Base-by-base conservation (phyloP, 2,329 filamentous ascomycete genomes). In the Colletotrichum salicis region DNA sequence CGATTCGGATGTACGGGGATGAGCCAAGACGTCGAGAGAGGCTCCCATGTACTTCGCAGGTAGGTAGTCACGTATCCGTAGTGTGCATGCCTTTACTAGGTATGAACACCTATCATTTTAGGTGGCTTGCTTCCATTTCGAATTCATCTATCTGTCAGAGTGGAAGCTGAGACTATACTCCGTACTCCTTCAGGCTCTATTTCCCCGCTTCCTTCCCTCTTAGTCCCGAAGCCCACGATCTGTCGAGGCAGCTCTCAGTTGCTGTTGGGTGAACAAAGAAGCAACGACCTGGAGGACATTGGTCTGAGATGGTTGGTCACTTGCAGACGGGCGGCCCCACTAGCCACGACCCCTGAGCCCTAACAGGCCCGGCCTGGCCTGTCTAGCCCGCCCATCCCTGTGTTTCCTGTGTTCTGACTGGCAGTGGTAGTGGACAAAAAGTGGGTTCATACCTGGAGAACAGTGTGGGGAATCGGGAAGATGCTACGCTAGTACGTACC, bases 401-500 rank as follows among this genome's bases (percentile, higher is more conserved):
- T 48, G 41, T 11, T n/a, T 22, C 4, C 41, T 48, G 19, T 2
- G 66, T 37, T 64, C 11, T 62, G 55, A 64, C 54, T 72, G 65
- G 65, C 65, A 64, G 59, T 71, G 35, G 55, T 55, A 64, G 22
- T 60, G 65, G 45, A 27, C 59, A 33, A 24, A 8, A 52, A 69
- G 48, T 59, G 65, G 70, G 22, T 4, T 55, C 48, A 3, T 48
- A 41, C 66, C 65, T 70, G 70, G 70, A 72, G 70, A 72, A 71
- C 8, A 72, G 65, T 72, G 59, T 72, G 70, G 70, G 60, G 70
- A 72, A 57, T 19, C 13, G 65, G 45, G 60, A 48, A 45, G 65
- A 64, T 60, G 45, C 54, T 33, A 22, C 22, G 8, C 8, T n/a
- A 45, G 35, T 56, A 70, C 65, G 65, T 72, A 51, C 60, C 59